Base-by-base conservation (phyloP, 1,139 yeast species). In the Magnusiomyces suaveolens region DNA sequence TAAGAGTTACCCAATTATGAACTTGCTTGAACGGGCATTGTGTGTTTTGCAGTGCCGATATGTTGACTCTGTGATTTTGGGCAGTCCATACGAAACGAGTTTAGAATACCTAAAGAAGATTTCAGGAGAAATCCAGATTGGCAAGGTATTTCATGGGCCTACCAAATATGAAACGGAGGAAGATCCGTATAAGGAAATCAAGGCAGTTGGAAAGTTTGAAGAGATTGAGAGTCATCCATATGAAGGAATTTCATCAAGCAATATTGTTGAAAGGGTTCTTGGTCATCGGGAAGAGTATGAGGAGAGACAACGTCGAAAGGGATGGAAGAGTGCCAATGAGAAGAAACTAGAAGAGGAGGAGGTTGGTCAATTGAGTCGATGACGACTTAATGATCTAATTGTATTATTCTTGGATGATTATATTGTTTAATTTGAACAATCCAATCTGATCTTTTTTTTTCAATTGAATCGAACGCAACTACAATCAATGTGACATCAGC, bases 21-120 rank as follows among this genome's bases (percentile, higher is more conserved):
- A 85, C 64, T 64, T 86, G 29, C 79, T 84, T 59, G 97, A 92
- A 68, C 79, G 97, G 60, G 79, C 92, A 0, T 73, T 92, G 59
- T 88, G 96, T 69, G 92, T 88, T 10, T 72, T 92, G 62, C 96
- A 90, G 68, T 88, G 97, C 69, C 78, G 79, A 57, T 86, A 84
- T 62, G 90, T 90, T 32, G 95, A 89, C 65, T 88, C 85, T 0
- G 75, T 88, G 12, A 72, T 86, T 2, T 69, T 86, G 53, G 85
- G 83, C 2, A 87, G 87, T 0, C 94, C 94, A 2, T 79, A 75
- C 63, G 62, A 64, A 6, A 81, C 86, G 12, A 71, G 75, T 8
- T 51, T 54, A 10, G 61, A 65, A 3, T 82, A 75, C 59, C 64
- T 82, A 48, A 54, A 58, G 3, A 53, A 58, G 2, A 20, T 74